Evolutionary conservation across 2,329 filamentous ascomycete species (phyloP), one percentile per base, ranked within the genome.

Genomic region (Verticillium tricorpus): DNA sequence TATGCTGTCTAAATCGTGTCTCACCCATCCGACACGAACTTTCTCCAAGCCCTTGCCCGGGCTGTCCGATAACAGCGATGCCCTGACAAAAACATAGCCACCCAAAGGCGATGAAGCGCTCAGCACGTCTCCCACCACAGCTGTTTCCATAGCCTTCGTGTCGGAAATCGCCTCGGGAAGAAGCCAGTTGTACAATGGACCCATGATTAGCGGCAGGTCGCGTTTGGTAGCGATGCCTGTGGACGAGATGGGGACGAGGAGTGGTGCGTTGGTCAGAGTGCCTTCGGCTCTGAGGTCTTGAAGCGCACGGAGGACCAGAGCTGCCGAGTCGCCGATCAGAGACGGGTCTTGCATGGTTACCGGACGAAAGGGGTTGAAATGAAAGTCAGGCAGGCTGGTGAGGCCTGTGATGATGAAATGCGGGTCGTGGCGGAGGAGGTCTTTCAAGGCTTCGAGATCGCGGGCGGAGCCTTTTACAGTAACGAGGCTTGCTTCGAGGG

Each of bases 401-500:
- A 63, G 57, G 11, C 61, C 58, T 40, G 40, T 58, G 25, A 58
- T 28, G 59, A 63, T 59, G 56, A 63, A 35, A 11, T 63, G 54
- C 3, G 55, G 32, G 28, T 60, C 50, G 17, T 60, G 31, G 12
- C 25, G 56, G 7, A 63, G 61, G n/a, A 63, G 54, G 5, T 63
- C 40, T 6, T 15, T 35, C 6, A 57, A n/a, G 8, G 58, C 9
- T 0, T 12, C 2, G 35, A 58, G 55, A 4, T 59, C 57, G 22
- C 58, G 61, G 4, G 61, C 60, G 2, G 61, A 63, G 4, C 9
- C 61, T 3, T 63, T 56, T 0, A 63, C 34, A 3, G 60, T 37
- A 59, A 22, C 34, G 31, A 63, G 35, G 19, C 58, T 58, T 14
- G 55, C 14, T 3, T 52, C 19, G 5, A 63, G 54, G 2, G 40